Percentiles rank a stretch among this genome's conserved stretches.
phyloP scores from a whole-genome alignment of 805 yeast genomes.

The Pichia californica region DNA sequence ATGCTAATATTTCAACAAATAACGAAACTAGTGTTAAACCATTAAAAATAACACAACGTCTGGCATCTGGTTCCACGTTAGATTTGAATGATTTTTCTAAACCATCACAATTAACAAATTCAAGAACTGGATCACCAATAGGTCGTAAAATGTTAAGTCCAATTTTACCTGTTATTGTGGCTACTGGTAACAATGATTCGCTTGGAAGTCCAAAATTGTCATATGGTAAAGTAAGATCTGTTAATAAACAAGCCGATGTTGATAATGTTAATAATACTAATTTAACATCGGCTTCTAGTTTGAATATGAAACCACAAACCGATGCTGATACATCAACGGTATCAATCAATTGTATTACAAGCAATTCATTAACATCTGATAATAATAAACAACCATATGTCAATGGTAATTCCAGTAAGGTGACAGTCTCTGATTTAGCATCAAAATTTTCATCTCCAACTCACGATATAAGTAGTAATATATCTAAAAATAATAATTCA shows the following conservation, averaged over 20 bases:
- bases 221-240: neutral
- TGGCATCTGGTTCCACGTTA: slow-evolving; percentile 21
- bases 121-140: slow-evolving; percentile 16
- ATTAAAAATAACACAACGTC: slow-evolving; percentile 56
- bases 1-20: neutral
- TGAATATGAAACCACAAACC: no score
- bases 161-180: slow-evolving; percentile 9
- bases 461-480: neutral
- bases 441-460: neutral
- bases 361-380: no score
- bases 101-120: slow-evolving; percentile 6
- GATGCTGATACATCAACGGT: no score
- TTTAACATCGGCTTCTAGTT: no score
- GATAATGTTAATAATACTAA: neutral
- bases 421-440: neutral
- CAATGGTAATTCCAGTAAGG: neutral
- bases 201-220: neutral
- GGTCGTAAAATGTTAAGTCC: slow-evolving; percentile 5
- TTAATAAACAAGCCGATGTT: neutral
- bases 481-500: neutral
- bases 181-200: neutral
- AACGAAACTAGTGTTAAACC: slow-evolving; percentile 44
- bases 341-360: no score
- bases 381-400: neutral
- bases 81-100: slow-evolving; percentile 2